Percentiles rank a stretch among this genome's conserved stretches.
Conservation (phyloP, 2,329 filamentous ascomycete genomes). For the Dothistroma pini region DNA sequence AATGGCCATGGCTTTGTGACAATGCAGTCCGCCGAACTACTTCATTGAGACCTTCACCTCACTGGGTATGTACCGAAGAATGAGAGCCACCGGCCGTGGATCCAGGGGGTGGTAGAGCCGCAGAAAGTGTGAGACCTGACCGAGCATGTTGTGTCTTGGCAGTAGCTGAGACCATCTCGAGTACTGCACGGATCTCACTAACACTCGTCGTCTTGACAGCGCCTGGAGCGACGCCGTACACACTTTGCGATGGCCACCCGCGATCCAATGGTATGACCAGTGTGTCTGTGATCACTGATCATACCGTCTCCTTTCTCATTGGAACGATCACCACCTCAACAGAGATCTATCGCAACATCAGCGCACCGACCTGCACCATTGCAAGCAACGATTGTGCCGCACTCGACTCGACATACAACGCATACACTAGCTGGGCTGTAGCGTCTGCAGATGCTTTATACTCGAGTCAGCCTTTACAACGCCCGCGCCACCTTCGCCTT, state of each 20-base stretch:
- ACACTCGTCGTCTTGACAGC: no score
- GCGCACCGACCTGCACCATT: constrained; percentile 19
- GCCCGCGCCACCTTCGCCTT: background rate
- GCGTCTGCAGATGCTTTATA: background rate
- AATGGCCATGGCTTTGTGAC: background rate
- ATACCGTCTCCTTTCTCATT: background rate
- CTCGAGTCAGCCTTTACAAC: background rate
- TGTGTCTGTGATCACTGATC: no score
- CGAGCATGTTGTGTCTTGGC: no score
- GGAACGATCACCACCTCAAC: background rate
- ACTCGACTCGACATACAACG: background rate
- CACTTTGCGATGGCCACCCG: constrained; percentile 25
- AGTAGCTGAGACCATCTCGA: no score
- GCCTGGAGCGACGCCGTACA: constrained; percentile 10
- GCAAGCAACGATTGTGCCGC: constrained; percentile 13
- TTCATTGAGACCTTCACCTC: no score
- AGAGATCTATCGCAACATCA: background rate
- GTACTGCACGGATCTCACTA: no score
- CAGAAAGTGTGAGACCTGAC: no score
- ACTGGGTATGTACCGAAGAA: no score
- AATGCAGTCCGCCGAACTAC: no score
- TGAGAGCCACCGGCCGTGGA: no score
- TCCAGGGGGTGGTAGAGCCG: no score
- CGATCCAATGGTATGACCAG: constrained; percentile 19
- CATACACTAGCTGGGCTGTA: background rate